Evolutionary conservation across 441 rosid genomes (phyloP).

Genomic region (Erodium trifolium): DNA sequence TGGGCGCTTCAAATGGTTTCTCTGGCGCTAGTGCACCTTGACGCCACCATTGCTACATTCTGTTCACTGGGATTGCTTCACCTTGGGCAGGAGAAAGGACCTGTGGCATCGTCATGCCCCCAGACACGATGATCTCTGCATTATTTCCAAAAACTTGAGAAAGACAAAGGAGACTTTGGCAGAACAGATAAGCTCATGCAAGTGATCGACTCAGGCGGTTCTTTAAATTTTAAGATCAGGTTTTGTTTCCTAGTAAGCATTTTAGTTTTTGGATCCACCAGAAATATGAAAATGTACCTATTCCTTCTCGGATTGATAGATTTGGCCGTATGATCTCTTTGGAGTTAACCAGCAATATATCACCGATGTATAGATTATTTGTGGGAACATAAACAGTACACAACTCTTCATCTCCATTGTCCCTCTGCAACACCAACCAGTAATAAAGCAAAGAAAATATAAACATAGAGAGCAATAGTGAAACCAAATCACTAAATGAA

Average conservation of each 20-base stretch:
- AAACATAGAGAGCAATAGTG: background rate
- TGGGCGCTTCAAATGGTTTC: background rate
- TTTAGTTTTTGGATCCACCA: background rate
- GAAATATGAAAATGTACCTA: background rate
- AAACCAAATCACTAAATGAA: constrained; percentile 1
- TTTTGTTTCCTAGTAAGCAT: background rate
- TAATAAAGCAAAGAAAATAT: background rate
- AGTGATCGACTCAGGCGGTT: too few species aligned
- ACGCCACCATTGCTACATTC: constrained; percentile 27
- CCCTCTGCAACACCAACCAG: background rate
- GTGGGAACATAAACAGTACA: background rate
- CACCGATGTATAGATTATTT: background rate
- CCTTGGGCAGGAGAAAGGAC: constrained; percentile 37
- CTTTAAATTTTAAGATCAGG: background rate
- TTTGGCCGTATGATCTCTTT: background rate
- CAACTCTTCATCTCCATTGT: background rate
- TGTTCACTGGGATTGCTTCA: constrained; percentile 45
- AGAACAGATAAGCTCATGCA: background rate
- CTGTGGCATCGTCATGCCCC: constrained; percentile 76
- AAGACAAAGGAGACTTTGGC: background rate
- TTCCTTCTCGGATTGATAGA: background rate
- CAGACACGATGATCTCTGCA: constrained; percentile 63
- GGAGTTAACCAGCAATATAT: background rate
- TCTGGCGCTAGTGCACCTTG: background rate
- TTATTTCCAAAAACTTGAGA: background rate